Evolutionary conservation across 2,329 filamentous ascomycete species (phyloP), one percentile per base, ranked within the genome.

Genomic region (Achaetomium macrosporum): DNA sequence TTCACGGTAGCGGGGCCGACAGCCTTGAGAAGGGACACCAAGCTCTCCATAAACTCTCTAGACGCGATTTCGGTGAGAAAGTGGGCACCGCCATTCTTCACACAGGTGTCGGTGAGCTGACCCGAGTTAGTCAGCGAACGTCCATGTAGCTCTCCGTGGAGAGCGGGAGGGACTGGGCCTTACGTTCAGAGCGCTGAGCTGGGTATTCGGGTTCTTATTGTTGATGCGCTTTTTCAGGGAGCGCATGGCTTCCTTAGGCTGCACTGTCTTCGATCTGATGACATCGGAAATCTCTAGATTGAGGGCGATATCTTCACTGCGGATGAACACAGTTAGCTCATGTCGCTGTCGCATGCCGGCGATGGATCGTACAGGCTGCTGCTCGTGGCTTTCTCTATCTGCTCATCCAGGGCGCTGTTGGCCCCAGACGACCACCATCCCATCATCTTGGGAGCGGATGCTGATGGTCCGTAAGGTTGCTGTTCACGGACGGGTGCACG

Each of bases 251-350:
- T 99, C 93, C 71, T 92, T 96, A 50, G 93, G 92, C 69, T 91
- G 90, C 47, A 99, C 92, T 16, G 90, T 95, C 76, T 97, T 97
- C 65, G 91, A 97, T 64, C 93, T 84, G 70, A 99, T 96, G 63
- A 95, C 78, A 74, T 99, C 93, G 69, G 92, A 96, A 64, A 99
- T 97, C 72, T 99, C 93, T 66, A 99, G 84, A 69, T 97, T 97
- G 62, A 96, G 82, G 39, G 93, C 87, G 69, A 99, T 97, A 67
- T 99, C 92, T 73, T 99, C 91, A 62, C 90, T 95, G 64, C 16
- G 53, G 42, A 33, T 41, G n/a, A 20, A 43, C 20, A 33, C 15
- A 41, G 45, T 55, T 25, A 57, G 57, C 25, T 45, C 12, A 25
- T 29, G 20, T 20, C 16, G 33, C 41, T 16, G 42, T 46, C 35